Base-by-base conservation (phyloP, 495 filamentous ascomycete species). In the Penicillium canescens region DNA sequence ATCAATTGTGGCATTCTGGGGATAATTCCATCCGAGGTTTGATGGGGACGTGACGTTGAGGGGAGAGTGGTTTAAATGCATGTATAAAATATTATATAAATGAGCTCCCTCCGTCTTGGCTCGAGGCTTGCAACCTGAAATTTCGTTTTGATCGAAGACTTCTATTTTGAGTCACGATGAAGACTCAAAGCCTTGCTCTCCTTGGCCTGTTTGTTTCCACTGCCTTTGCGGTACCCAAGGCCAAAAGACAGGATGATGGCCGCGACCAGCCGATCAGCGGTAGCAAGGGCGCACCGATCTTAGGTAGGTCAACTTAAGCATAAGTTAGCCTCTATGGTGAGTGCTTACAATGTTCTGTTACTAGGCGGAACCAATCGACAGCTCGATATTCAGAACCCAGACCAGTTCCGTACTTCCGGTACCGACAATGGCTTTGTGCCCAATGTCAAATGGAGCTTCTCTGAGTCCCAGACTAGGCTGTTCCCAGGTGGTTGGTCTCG, bases 371-470 rank as follows among this genome's bases (percentile, higher is more conserved):
- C 70, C 34, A 70, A 73, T 53, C 61, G 57, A 24, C 47, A 65
- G 14, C 34, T 69, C 33, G 83, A 85, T 49, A 61, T 81, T 5
- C 74, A 81, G 56, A 86, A 86, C 54, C 82, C 82, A 0, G 81
- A 85, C 50, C 82, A 83, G 51, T 73, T 88, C 8, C 80, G 77
- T 9, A 66, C 70, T 28, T 77, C 82, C 50, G 69, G 65, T 38
- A 87, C 85, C 5, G 85, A 87, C 56, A 73, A 69, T 37, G 85
- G 85, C 14, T 68, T 77, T 20, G 82, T 85, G 0, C 73, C 78
- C 3, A 86, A 86, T 55, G 71, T 84, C 53, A 85, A 84, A 57
- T 86, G 84, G 84, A 80, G 81, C 50, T 86, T 87, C 62, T 82
- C 78, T 0, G 78, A 85, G 63, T 84, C 81, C 18, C 80, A 82